A percentile compares a stretch with the other conserved stretches of the same genome.
phyloP scores from a whole-genome alignment of 192 early-diverging fungal species.

The Rhizophagus prolifer region DNA sequence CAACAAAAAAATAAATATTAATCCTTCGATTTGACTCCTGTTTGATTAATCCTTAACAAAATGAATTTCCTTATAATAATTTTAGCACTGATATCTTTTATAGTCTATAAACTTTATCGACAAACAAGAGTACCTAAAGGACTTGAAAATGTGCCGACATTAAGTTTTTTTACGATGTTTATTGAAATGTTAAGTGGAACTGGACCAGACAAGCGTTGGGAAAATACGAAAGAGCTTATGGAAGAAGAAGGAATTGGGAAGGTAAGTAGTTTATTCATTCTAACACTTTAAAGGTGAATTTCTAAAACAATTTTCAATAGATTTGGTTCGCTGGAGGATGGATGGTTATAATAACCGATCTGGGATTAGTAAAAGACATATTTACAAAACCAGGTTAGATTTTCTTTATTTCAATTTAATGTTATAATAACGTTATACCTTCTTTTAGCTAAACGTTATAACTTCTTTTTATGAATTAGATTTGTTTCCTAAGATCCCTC shows the following conservation, averaged over 20 bases:
- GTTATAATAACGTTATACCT: too few species aligned
- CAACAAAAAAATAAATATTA: too few species aligned
- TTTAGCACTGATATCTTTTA: too few species aligned
- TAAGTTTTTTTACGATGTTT: not conserved
- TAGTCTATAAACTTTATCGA: too few species aligned
- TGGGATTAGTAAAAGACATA: too few species aligned
- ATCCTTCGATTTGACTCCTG: too few species aligned
- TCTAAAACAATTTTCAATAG: not conserved
- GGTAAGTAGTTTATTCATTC: not conserved
- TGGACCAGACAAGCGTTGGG: not conserved
- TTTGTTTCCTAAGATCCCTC: not conserved
- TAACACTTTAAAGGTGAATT: not conserved
- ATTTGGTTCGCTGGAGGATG: too few species aligned
- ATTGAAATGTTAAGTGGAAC: not conserved
- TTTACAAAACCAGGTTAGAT: too few species aligned
- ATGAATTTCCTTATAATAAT: too few species aligned
- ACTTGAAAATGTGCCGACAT: not conserved
- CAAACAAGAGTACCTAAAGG: not conserved
- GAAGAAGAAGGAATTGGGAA: not conserved
- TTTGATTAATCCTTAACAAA: too few species aligned
- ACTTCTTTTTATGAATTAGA: not conserved
- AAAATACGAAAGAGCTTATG: not conserved
- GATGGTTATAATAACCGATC: too few species aligned
- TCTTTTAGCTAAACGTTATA: too few species aligned
- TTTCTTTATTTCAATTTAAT: not conserved